Conservation (phyloP, 345 rosid species). For the Brassica cretica region DNA sequence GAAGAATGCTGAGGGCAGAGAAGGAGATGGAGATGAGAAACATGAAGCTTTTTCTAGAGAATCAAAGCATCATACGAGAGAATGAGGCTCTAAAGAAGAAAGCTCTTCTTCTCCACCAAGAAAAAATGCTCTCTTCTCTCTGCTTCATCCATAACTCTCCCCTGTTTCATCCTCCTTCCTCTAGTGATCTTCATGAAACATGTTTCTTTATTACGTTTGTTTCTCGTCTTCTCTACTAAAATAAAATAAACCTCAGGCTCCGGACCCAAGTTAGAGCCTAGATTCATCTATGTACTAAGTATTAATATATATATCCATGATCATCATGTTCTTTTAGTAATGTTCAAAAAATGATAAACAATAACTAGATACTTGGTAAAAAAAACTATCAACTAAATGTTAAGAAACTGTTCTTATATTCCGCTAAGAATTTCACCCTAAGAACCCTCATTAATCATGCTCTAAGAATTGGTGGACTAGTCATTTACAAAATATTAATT, state of each 20-base stretch:
- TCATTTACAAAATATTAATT: no score
- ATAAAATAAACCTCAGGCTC: not conserved
- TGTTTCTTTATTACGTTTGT: slow-evolving; percentile 32
- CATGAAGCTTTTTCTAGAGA: slow-evolving; percentile 58
- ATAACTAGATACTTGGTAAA: no score
- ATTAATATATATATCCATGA: not conserved
- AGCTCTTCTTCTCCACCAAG: slow-evolving; percentile 65
- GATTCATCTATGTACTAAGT: not conserved
- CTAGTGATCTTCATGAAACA: not conserved
- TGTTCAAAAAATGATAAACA: no score
- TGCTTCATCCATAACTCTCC: slow-evolving; percentile 46
- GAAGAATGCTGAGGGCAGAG: slow-evolving; percentile 38
- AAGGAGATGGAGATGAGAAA: slow-evolving; percentile 57
- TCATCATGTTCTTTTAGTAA: not conserved
- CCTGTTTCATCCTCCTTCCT: slow-evolving; percentile 14
- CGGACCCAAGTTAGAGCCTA: not conserved
- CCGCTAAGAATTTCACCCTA: no score
- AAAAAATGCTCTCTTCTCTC: slow-evolving; percentile 58
- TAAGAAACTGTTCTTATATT: no score
- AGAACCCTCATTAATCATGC: no score
- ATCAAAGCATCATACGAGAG: slow-evolving; percentile 60
- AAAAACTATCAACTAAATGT: no score
- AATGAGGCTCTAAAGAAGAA: slow-evolving; percentile 64
- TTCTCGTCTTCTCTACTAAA: slow-evolving; percentile 41
- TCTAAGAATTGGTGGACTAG: no score